These are phyloP conservation scores for Stenocarpella maydis DNA, from an alignment of 2,329 filamentous ascomycete species.

Conservation along the genomic window DNA sequence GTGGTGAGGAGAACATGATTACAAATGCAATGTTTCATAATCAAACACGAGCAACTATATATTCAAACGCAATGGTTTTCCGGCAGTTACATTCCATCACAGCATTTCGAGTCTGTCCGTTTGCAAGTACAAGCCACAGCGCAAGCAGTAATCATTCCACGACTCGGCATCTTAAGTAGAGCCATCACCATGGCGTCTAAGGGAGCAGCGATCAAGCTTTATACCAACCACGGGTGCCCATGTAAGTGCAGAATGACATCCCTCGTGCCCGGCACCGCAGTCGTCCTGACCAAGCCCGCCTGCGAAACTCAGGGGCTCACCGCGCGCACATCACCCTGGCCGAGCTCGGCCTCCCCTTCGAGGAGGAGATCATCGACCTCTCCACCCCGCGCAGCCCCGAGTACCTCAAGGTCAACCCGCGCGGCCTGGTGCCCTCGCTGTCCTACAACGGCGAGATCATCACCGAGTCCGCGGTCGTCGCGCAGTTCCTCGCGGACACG, in stretches of 20 bases:
- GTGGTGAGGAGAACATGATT: constrained; percentile 20
- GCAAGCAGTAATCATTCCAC: background rate
- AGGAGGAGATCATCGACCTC: constrained; percentile 79
- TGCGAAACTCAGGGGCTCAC: constrained; percentile 63
- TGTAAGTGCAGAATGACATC: constrained; percentile 49
- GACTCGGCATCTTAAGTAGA: no score
- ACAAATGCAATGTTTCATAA: constrained; percentile 24
- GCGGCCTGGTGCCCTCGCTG: constrained; percentile 78
- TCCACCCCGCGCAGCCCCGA: constrained; percentile 71
- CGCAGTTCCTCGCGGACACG: constrained; percentile 74
- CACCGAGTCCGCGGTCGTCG: constrained; percentile 77
- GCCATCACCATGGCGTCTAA: constrained; percentile 42
- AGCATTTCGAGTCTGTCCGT: background rate
- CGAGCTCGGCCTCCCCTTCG: constrained; percentile 71
- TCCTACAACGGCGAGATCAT: constrained; percentile 73
- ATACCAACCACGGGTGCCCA: constrained; percentile 75
- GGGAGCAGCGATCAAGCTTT: constrained; percentile 66
- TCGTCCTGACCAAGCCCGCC: background rate
- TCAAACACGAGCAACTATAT: background rate
- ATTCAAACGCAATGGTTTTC: background rate
- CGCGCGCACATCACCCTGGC: constrained; percentile 76
- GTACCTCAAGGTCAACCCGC: constrained; percentile 81
- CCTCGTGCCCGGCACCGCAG: background rate
- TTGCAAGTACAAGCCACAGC: no score
- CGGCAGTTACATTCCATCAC: no score